A percentile compares a stretch with the other conserved stretches of the same genome.
Conservation (phyloP, 495 filamentous ascomycete genomes). For the Penicillium desertorum region DNA sequence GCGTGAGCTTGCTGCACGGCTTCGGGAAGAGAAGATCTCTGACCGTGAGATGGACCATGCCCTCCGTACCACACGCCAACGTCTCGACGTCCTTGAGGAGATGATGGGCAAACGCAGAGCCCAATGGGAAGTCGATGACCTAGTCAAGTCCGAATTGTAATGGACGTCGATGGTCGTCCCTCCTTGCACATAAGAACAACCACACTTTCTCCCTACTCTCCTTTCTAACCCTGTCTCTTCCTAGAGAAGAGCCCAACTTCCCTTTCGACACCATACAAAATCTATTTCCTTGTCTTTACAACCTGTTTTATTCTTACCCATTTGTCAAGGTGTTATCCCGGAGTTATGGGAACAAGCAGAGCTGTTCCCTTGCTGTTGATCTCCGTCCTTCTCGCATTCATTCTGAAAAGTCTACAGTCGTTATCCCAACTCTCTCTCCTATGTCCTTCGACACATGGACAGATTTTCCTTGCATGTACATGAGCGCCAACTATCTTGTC, state of each 20-base stretch:
- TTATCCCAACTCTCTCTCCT: neutral
- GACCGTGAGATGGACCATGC: slow-evolving; percentile 81
- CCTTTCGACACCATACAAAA: slow-evolving; percentile 1
- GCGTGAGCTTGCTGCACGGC: slow-evolving; percentile 41
- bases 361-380: slow-evolving; percentile 5
- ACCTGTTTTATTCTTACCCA: neutral
- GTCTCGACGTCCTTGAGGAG: slow-evolving; percentile 69
- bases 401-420: slow-evolving; percentile 14
- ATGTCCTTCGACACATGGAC: slow-evolving; percentile 1
- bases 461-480: slow-evolving; percentile 32
- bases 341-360: slow-evolving; percentile 5
- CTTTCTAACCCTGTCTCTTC: neutral
- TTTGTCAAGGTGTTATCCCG: neutral
- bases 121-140: slow-evolving; percentile 14
- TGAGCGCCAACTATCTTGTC: slow-evolving; percentile 35
- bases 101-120: slow-evolving; percentile 61
- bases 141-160: slow-evolving; percentile 23
- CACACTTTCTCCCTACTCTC: neutral
- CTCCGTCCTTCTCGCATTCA: slow-evolving; percentile 6
- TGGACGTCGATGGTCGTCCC: neutral
- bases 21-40: slow-evolving; percentile 71
- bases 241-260: neutral
- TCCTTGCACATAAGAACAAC: neutral
- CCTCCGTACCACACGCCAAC: slow-evolving; percentile 80
- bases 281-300: slow-evolving; percentile 1